Base-by-base conservation (phyloP, 2,329 filamentous ascomycete species). In the Acrocalymma vagum region DNA sequence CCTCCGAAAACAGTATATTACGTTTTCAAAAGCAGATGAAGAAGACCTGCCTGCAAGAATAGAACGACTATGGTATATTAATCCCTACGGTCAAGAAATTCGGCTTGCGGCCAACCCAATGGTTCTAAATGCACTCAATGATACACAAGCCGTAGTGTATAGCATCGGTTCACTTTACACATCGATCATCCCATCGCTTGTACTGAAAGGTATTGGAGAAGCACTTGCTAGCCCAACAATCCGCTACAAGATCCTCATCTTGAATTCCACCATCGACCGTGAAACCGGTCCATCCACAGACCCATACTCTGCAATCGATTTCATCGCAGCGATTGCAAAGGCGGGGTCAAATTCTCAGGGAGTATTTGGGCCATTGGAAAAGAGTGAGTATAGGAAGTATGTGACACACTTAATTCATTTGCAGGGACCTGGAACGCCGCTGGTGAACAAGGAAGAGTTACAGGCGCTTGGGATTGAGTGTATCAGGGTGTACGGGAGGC, bases 1-100 rank as follows among this genome's bases (percentile, higher is more conserved):
- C 0, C 77, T 97, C 2, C 81, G 92, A 6, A 85, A 87, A 42
- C 89, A 87, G 34, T 89, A 95, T 49, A 91, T 96, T 45, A 76
- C 78, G 4, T 95, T 96, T 65, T 87, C 81, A 61, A 97, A 97
- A 72, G 51, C 58, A 3, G 77, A 82, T 25, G 86, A 90, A 49
- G 83, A 88, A 46, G 88, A 93, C 38, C 77, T 97, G 1, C 81
- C 89, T 0, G 80, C 87, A 0, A 80, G 89, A 18, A 95, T 97
- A 55, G 78, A 85, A 38, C 76, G 92, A 3, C 79, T 97, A 21
- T 97, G 91, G 90, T 97, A 97, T 74, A 97, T 97, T 73, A 97
- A 96, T 62, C 93, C 93, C 0, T 97, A 96, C 67, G 93, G 93
- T n/a, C 90, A 96, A 65, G 92, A 96, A 70, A 96, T 97, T 54